phyloP scores from a whole-genome alignment of 768 basidiomycete genomes.

The Pholiota microspora region DNA sequence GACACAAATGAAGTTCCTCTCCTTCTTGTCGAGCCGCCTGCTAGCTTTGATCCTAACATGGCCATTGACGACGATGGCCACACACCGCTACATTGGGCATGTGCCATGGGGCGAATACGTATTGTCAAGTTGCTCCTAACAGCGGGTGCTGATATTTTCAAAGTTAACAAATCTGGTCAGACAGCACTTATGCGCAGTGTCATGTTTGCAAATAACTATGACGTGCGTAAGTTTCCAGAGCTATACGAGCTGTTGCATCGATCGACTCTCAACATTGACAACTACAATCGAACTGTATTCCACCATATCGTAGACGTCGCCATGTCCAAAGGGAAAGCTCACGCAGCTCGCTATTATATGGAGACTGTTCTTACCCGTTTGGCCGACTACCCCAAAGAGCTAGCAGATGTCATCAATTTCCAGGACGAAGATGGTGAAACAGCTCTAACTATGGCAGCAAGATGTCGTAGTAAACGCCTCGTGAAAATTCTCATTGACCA shows the following conservation, averaged over 20 bases:
- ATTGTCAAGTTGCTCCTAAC: slow-evolving; percentile 93
- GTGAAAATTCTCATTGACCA: slow-evolving; percentile 96
- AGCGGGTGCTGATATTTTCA: slow-evolving; percentile 95
- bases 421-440: slow-evolving; percentile 99
- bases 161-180: slow-evolving; percentile 94
- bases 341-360: slow-evolving; percentile 98
- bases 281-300: slow-evolving; percentile 95
- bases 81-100: slow-evolving; percentile 97
- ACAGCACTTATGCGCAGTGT: slow-evolving; percentile 98
- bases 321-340: slow-evolving; percentile 95
- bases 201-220: slow-evolving; percentile 99
- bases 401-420: slow-evolving; percentile 98
- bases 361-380: slow-evolving; percentile 89
- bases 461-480: slow-evolving; percentile 92
- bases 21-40: slow-evolving; percentile 82
- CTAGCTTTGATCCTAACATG: slow-evolving; percentile 93
- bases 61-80: slow-evolving; percentile 98
- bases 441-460: slow-evolving; percentile 92
- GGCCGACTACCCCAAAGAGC: slow-evolving; percentile 90
- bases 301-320: slow-evolving; percentile 98
- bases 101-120: slow-evolving; percentile 96
- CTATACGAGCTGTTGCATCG: slow-evolving; percentile 95
- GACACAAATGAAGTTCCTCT: slow-evolving; percentile 91
- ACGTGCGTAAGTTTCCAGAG: slow-evolving; percentile 98
- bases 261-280: slow-evolving; percentile 99